Evolutionary conservation across 352 stramenopile species (phyloP).

Genomic region (Plasmopara muralis): DNA sequence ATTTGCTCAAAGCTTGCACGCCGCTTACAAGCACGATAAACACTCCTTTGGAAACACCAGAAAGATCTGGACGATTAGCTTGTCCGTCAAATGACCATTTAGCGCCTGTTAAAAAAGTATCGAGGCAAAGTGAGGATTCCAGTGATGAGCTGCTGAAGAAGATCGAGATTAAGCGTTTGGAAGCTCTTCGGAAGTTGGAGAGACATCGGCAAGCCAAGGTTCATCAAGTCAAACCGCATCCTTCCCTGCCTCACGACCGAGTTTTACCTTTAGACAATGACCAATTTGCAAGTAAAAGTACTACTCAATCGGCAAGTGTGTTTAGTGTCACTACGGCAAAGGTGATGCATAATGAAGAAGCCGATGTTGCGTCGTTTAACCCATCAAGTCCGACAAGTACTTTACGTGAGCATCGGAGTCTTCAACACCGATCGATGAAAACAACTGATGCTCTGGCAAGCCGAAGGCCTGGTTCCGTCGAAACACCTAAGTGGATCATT

Average conservation of each 20-base stretch:
- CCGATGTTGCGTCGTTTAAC: background rate
- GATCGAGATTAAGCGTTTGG: constrained; percentile 64
- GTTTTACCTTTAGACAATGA: background rate
- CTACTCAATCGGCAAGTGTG: constrained; percentile 6
- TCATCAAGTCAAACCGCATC: constrained; percentile 17
- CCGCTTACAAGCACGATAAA: background rate
- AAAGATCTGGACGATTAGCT: background rate
- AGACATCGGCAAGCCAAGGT: constrained; percentile 27
- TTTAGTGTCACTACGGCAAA: background rate
- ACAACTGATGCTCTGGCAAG: constrained; percentile 16
- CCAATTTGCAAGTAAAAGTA: constrained; percentile 2
- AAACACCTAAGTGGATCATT: constrained; percentile 17
- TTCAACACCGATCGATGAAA: background rate
- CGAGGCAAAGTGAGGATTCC: background rate
- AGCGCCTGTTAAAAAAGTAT: background rate
- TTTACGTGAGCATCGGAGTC: constrained; percentile 1
- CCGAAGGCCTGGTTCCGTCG: constrained; percentile 1
- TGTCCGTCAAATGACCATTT: background rate
- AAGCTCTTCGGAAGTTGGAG: constrained; percentile 53
- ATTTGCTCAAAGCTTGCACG: constrained; percentile 8
- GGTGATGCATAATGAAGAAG: constrained; percentile 3
- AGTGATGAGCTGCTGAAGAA: constrained; percentile 30
- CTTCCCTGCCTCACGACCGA: background rate
- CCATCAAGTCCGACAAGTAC: constrained; percentile 2
- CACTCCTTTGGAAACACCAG: background rate